phyloP scores from a whole-genome alignment of 2,329 filamentous ascomycete genomes.

The Cercospora zeae-maydis region DNA sequence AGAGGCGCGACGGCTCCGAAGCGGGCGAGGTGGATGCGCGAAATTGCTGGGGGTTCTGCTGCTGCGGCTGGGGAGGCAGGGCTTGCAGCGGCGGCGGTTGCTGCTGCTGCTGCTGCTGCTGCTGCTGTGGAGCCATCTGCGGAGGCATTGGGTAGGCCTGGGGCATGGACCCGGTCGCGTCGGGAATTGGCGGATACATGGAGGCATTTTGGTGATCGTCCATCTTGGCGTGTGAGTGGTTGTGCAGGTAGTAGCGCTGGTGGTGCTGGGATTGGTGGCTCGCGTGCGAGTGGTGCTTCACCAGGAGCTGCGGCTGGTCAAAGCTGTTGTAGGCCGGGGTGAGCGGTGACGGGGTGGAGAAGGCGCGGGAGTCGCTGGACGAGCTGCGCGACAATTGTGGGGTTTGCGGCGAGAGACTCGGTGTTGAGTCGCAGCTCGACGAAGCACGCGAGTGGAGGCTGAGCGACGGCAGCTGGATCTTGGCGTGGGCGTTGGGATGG shows the following conservation, averaged over 20 bases:
- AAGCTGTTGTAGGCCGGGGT: conserved; percentile 42
- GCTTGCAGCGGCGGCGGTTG: background rate
- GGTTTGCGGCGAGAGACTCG: conserved; percentile 46
- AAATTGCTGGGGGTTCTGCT: conserved; percentile 7
- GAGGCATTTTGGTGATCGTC: conserved; percentile 33
- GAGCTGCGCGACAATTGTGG: conserved; percentile 46
- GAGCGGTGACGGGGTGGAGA: conserved; percentile 46
- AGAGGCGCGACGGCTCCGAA: conserved; percentile 44
- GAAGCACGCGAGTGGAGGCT: conserved; percentile 24
- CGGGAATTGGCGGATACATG: conserved; percentile 39
- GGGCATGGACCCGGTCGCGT: conserved; percentile 32
- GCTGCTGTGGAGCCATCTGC: conserved; percentile 18
- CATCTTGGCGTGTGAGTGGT: conserved; percentile 31
- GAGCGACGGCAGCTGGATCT: conserved; percentile 27
- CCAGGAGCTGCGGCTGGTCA: conserved; percentile 22
- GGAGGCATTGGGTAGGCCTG: conserved; percentile 34
- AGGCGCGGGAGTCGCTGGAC: conserved; percentile 45
- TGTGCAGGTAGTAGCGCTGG: conserved; percentile 22
- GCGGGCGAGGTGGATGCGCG: conserved; percentile 47
- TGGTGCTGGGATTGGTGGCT: conserved; percentile 19
- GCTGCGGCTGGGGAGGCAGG: conserved; percentile 1
- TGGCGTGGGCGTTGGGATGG: conserved; percentile 16
- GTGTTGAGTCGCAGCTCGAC: conserved; percentile 46
- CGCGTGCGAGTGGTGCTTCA: conserved; percentile 23
- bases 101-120: background rate